These are phyloP conservation scores for Blastocystis hominis DNA, from an alignment of 352 stramenopile genomes.

Conservation along the genomic window DNA sequence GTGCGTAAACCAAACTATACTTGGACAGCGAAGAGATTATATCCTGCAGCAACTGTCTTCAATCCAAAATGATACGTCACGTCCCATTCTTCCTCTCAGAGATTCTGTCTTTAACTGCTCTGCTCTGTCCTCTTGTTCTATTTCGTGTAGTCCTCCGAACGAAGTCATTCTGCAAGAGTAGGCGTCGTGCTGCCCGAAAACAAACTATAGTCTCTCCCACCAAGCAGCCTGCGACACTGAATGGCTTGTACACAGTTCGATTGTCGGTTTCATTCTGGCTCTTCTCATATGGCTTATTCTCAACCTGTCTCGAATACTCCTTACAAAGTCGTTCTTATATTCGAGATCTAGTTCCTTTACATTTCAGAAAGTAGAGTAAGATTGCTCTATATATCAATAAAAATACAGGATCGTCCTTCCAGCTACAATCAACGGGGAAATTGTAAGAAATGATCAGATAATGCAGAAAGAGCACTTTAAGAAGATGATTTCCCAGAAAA, in stretches of 20 bases:
- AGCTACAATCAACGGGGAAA: not conserved
- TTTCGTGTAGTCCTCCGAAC: not conserved
- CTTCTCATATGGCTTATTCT: not conserved
- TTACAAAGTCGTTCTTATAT: not conserved
- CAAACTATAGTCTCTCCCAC: not conserved
- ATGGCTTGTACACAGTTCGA: not conserved
- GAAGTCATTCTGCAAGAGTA: not conserved
- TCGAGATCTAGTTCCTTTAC: not conserved
- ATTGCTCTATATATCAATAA: not conserved
- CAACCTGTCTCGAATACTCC: conserved; percentile 3
- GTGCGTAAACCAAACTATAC: not conserved
- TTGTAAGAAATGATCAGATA: not conserved
- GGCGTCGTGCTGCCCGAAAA: not conserved
- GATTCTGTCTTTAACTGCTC: not conserved
- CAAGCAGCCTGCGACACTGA: not conserved
- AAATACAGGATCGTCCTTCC: not conserved
- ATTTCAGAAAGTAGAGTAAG: not conserved
- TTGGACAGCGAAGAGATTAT: not conserved
- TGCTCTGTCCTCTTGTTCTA: not conserved
- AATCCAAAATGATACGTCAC: not conserved
- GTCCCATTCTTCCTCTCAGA: not conserved
- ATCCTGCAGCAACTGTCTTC: not conserved
- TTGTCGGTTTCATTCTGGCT: not conserved
- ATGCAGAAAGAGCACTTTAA: not conserved
- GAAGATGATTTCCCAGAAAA: not conserved